Conservation (phyloP, 108 stramenopile species). For the Ochromonas danica region DNA sequence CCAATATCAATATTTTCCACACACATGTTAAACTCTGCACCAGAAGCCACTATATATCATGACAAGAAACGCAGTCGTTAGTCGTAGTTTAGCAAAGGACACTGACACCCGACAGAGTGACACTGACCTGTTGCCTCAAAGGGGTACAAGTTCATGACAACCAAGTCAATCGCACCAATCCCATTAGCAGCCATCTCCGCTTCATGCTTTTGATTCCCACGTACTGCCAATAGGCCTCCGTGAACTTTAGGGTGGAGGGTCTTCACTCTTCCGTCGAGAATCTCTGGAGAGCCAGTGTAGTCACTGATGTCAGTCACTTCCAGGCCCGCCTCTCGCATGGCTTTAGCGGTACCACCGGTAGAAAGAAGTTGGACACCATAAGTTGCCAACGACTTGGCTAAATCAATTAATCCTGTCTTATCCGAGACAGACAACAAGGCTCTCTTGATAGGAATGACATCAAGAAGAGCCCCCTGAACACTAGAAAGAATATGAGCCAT, state of each 20-base stretch:
- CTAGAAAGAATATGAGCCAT: slow-evolving; percentile 32
- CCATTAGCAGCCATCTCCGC: slow-evolving; percentile 78
- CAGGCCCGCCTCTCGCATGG: slow-evolving; percentile 64
- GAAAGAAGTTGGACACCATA: slow-evolving; percentile 85
- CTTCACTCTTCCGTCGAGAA: slow-evolving; percentile 97
- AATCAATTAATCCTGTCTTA: slow-evolving; percentile 90
- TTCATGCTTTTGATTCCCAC: slow-evolving; percentile 87
- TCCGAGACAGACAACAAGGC: slow-evolving; percentile 92
- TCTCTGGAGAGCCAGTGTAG: slow-evolving; percentile 86
- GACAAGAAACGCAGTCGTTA: not conserved
- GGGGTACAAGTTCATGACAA: slow-evolving; percentile 94
- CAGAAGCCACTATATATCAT: slow-evolving; percentile 61
- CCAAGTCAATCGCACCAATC: slow-evolving; percentile 89
- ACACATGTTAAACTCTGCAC: slow-evolving; percentile 84
- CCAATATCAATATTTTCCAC: slow-evolving; percentile 99
- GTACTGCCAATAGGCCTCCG: slow-evolving; percentile 87
- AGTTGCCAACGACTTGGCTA: slow-evolving; percentile 72
- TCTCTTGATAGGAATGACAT: slow-evolving; percentile 76
- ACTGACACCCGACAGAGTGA: no score
- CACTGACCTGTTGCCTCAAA: slow-evolving; percentile 74
- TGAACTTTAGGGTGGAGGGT: slow-evolving; percentile 97
- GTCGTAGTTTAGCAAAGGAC: no score
- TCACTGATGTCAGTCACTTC: slow-evolving; percentile 81
- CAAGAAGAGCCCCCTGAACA: slow-evolving; percentile 44
- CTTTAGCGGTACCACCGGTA: slow-evolving; percentile 92